These are phyloP conservation scores for Oryza glaberrima DNA, from an alignment of 176 grass and related monocot species.

Conservation along the genomic window DNA sequence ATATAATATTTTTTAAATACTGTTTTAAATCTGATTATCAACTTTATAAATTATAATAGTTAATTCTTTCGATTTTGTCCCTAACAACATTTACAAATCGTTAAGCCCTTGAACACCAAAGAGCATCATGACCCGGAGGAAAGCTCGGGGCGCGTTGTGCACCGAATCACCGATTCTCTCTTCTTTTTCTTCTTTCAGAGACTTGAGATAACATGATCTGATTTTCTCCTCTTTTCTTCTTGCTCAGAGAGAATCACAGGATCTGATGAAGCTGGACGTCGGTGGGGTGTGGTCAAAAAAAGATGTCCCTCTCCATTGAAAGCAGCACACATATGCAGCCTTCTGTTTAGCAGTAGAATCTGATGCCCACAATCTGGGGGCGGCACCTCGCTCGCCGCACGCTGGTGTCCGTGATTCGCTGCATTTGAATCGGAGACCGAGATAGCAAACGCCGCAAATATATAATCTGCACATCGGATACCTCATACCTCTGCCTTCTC, in stretches of 20 bases:
- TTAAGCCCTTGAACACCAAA: too few relatives aligned
- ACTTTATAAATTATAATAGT: too few relatives aligned
- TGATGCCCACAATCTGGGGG: background rate
- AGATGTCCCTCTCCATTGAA: background rate
- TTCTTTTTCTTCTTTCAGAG: background rate
- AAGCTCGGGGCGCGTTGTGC: too few relatives aligned
- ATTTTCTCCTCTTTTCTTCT: background rate
- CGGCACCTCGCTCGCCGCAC: background rate
- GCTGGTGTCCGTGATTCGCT: background rate
- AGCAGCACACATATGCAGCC: background rate
- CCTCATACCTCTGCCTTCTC: background rate
- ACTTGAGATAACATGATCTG: background rate
- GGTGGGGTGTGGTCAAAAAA: background rate
- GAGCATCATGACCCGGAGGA: too few relatives aligned
- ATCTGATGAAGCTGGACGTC: background rate
- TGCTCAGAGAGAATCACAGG: too few relatives aligned
- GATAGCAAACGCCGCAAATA: background rate
- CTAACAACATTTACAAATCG: too few relatives aligned
- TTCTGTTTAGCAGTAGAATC: background rate
- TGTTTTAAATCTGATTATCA: too few relatives aligned
- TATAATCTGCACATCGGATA: background rate
- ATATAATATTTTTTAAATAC: too few relatives aligned
- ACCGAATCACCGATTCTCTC: too few relatives aligned
- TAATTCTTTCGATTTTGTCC: too few relatives aligned
- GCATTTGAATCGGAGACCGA: background rate